Base-by-base conservation (phyloP, 805 yeast species). In the Lipomyces yamanashiensis region DNA sequence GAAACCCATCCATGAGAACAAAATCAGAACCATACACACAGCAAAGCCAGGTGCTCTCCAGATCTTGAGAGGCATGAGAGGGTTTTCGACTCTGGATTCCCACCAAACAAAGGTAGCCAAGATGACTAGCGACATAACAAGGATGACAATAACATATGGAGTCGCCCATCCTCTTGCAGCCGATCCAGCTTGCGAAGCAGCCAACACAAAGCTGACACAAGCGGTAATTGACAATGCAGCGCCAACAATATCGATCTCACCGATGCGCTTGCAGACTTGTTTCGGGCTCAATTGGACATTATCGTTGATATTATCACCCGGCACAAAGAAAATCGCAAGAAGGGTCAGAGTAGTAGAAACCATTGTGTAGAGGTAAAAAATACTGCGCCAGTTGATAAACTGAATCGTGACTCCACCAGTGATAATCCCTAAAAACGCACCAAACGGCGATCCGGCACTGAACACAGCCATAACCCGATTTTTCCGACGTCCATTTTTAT, bases 371-470 rank as follows among this genome's bases (percentile, higher is more conserved):
- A 81, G 80, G 62, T 64, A 81, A 51, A 81, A 79, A 13, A 76
- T 75, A 0, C 81, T 71, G 58, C 81, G 73, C 84, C 84, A 81
- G 57, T 70, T 73, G 23, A 81, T 66, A 15, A 74, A 71, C 55
- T 76, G 72, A n/a, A 74, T 66, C 64, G 82, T 77, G 9, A 81
- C 77, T 55, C 84, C 85, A 7, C 82, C 83, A 21, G 77, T 64
- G 34, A 81, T 66, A n/a, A 74, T 74, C 0, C 84, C 85, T 19
- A 71, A 64, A 2, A 81, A 79, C 53, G 77, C 79, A 21, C 85
- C 85, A 5, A 79, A 69, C 1, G 85, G 85, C 1, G 84, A 82
- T 1, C 85, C 84, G 1, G 81, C 80, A 3, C 80, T 73, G 61
- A 81, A 81, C 2, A 75, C 73, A 3, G 82, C 74, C 8, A 66